These are phyloP conservation scores for Thymus mandschuricus DNA, from an alignment of 257 asterid genomes.

Conservation along the genomic window DNA sequence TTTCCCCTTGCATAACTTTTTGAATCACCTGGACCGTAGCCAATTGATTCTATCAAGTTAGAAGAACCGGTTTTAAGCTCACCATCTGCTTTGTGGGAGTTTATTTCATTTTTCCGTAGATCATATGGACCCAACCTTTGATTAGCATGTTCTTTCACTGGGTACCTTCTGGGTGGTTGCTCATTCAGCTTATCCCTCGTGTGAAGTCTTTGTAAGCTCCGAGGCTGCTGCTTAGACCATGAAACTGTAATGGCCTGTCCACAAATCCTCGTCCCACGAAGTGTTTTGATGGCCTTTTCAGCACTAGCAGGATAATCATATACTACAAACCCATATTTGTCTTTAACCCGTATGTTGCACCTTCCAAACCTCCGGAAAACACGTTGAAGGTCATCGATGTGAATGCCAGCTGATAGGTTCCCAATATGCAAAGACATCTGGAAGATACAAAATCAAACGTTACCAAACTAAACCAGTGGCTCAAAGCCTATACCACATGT, in stretches of 20 bases:
- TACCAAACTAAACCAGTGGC: neutral
- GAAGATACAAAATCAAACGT: conserved; percentile 18
- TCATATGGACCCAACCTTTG: conserved; percentile 32
- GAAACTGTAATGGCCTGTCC: conserved; percentile 56
- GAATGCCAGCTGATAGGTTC: conserved; percentile 50
- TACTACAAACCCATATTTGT: conserved; percentile 61
- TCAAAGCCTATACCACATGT: neutral
- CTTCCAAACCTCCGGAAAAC: conserved; percentile 64
- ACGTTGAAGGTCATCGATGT: conserved; percentile 51
- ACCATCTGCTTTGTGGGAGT: conserved; percentile 27
- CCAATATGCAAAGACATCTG: conserved; percentile 79
- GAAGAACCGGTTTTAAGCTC: conserved; percentile 35
- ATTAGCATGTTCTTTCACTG: conserved; percentile 32
- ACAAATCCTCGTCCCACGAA: conserved; percentile 61
- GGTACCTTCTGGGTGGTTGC: conserved; percentile 38
- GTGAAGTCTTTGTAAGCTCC: conserved; percentile 33
- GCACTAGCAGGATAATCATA: conserved; percentile 61
- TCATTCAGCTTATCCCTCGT: conserved; percentile 39
- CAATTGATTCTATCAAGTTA: conserved; percentile 35
- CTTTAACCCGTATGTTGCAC: conserved; percentile 56
- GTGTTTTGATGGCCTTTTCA: conserved; percentile 60
- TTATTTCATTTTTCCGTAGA: conserved; percentile 31
- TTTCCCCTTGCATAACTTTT: conserved; percentile 28
- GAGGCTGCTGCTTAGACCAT: conserved; percentile 73
- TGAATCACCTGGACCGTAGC: conserved; percentile 23